Conservation (phyloP, 371 early-diverging fungal genomes). For the Syncephalis plumigaleata region DNA sequence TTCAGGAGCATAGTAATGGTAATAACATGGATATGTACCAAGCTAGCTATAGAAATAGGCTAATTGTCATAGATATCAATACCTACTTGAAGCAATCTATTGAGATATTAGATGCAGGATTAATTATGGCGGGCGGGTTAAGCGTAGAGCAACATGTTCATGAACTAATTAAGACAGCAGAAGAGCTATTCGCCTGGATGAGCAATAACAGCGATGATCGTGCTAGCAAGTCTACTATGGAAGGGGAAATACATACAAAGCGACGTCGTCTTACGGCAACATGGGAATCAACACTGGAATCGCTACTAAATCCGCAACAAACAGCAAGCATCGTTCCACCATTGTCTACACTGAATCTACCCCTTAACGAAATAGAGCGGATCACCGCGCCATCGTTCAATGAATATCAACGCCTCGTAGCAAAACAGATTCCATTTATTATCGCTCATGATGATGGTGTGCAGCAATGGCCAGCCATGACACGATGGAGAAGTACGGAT, state of each 20-base stretch:
- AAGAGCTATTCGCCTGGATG: constrained; percentile 4
- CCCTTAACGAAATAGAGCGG: constrained; percentile 5
- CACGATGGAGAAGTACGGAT: constrained; percentile 36
- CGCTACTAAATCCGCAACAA: background rate
- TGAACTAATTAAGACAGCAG: constrained; percentile 13
- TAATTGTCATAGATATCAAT: background rate
- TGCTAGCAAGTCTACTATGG: constrained; percentile 4
- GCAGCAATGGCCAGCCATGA: constrained; percentile 55
- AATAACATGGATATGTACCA: background rate
- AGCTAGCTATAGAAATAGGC: background rate
- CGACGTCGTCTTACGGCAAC: background rate
- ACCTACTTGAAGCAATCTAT: constrained; percentile 14
- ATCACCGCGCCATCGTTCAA: constrained; percentile 8
- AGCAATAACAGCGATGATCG: constrained; percentile 12
- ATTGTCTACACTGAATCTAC: too few species aligned
- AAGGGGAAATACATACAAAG: background rate
- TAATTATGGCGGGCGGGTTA: constrained; percentile 31
- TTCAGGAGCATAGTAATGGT: too few species aligned
- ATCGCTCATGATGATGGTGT: constrained; percentile 23
- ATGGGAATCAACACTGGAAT: constrained; percentile 4
- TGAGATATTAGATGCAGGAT: constrained; percentile 21
- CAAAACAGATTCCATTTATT: constrained; percentile 20
- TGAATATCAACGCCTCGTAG: constrained; percentile 9
- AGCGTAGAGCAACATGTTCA: constrained; percentile 17
- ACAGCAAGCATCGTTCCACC: too few species aligned